Percentiles rank a stretch among this genome's conserved stretches.
These are phyloP conservation scores for Cladosporium sphaerospermum DNA, from an alignment of 2,329 filamentous ascomycete genomes.

Conservation along the genomic window DNA sequence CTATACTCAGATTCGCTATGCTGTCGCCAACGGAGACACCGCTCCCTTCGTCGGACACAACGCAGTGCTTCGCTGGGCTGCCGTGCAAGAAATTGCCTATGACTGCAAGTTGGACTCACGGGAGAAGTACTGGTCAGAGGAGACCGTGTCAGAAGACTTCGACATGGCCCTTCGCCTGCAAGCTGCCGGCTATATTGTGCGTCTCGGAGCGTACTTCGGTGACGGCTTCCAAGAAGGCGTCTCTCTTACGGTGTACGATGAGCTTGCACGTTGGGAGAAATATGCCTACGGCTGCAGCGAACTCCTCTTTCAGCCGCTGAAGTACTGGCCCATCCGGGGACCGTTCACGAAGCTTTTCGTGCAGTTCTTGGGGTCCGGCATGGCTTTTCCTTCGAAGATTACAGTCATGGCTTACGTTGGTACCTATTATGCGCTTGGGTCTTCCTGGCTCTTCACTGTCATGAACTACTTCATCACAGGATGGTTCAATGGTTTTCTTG, in stretches of 20 bases:
- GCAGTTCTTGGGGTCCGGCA: slow-evolving; percentile 65
- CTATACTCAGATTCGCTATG: slow-evolving; percentile 70
- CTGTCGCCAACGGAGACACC: slow-evolving; percentile 70
- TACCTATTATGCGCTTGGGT: slow-evolving; percentile 73
- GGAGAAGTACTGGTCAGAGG: slow-evolving; percentile 77
- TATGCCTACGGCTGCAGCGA: slow-evolving; percentile 82
- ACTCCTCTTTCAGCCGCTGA: slow-evolving; percentile 71
- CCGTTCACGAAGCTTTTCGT: slow-evolving; percentile 76
- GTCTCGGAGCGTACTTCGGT: slow-evolving; percentile 65
- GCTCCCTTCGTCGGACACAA: slow-evolving; percentile 79
- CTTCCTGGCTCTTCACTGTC: slow-evolving; percentile 66
- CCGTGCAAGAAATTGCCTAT: slow-evolving; percentile 68
- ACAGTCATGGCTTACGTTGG: slow-evolving; percentile 72
- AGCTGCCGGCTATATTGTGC: slow-evolving; percentile 64
- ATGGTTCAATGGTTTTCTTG: slow-evolving; percentile 70
- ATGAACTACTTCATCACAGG: slow-evolving; percentile 71
- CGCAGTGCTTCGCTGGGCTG: slow-evolving; percentile 67
- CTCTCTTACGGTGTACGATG: slow-evolving; percentile 77
- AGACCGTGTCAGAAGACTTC: slow-evolving; percentile 74
- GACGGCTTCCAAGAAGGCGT: slow-evolving; percentile 80
- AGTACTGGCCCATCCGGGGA: slow-evolving; percentile 64
- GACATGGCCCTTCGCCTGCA: slow-evolving; percentile 75
- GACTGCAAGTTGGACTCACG: slow-evolving; percentile 59
- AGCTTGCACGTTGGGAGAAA: slow-evolving; percentile 79
- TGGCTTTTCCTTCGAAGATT: slow-evolving; percentile 68